A percentile compares a stretch with the other conserved stretches of the same genome.
phyloP scores from a whole-genome alignment of 345 rosid genomes.

The Euphorbia pulcherrima region DNA sequence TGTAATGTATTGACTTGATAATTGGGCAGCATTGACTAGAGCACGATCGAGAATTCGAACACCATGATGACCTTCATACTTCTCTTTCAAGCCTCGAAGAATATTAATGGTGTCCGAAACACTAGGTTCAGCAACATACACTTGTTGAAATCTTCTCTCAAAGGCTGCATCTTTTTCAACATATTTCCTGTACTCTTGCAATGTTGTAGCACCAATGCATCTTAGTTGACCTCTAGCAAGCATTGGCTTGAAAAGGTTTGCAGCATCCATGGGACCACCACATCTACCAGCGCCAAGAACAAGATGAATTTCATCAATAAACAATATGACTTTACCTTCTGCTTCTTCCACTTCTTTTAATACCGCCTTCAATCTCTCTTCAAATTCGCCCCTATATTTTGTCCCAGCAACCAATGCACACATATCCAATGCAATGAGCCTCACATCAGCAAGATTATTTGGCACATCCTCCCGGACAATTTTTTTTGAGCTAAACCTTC shows the following conservation, averaged over 20 bases:
- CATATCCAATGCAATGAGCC: constrained; percentile 82
- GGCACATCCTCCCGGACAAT: constrained; percentile 87
- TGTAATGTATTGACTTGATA: constrained; percentile 85
- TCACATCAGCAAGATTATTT: constrained; percentile 75
- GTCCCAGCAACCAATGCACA: constrained; percentile 86
- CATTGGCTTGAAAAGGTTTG: constrained; percentile 91
- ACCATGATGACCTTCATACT: constrained; percentile 93
- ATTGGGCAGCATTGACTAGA: constrained; percentile 75
- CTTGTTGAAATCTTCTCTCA: constrained; percentile 89
- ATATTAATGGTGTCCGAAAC: constrained; percentile 77
- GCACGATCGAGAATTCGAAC: constrained; percentile 83
- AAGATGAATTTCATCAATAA: constrained; percentile 92
- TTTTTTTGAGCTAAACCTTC: constrained; percentile 92
- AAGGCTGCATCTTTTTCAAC: constrained; percentile 98
- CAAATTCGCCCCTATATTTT: constrained; percentile 85
- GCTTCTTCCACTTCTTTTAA: constrained; percentile 94
- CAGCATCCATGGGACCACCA: constrained; percentile 97
- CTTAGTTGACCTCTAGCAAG: constrained; percentile 92
- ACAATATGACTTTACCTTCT: constrained; percentile 84
- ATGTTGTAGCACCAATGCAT: constrained; percentile 90
- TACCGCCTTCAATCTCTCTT: constrained; percentile 76
- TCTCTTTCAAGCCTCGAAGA: constrained; percentile 89
- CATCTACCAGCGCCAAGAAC: constrained; percentile 94
- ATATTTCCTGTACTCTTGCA: constrained; percentile 89
- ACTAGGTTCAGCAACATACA: constrained; percentile 89